phyloP scores from a whole-genome alignment of 163 green algal genomes.

The Chlorella variabilis region DNA sequence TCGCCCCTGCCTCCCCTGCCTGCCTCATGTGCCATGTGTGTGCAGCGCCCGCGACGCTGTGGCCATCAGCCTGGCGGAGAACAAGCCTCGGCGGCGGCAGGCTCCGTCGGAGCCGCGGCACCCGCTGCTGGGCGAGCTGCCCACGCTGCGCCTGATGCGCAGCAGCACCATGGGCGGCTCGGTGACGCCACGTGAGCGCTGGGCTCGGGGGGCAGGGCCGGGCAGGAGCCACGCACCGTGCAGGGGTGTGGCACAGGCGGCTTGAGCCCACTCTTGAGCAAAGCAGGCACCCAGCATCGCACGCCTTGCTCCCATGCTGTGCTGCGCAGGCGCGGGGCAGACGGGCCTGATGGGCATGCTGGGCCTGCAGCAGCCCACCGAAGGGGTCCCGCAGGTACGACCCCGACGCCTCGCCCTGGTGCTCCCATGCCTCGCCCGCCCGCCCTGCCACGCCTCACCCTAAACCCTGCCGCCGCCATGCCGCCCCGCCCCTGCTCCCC shows the following conservation, averaged over 20 bases:
- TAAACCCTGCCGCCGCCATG: no score
- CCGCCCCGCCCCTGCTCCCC: neutral
- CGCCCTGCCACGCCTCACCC: no score
- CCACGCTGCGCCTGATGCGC: conserved; percentile 31
- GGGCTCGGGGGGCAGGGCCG: no score
- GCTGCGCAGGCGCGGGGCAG: neutral
- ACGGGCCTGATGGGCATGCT: conserved; percentile 13
- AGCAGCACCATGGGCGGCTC: conserved; percentile 19
- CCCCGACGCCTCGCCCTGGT: neutral
- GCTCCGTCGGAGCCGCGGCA: conserved; percentile 72
- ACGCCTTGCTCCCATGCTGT: no score
- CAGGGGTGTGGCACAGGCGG: no score
- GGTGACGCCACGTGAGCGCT: neutral
- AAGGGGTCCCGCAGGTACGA: conserved; percentile 1
- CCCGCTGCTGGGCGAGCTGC: conserved; percentile 81
- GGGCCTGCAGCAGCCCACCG: neutral
- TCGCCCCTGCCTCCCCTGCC: no score
- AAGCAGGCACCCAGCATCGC: no score
- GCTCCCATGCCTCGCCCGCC: no score
- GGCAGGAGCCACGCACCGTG: no score
- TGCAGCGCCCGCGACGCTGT: conserved; percentile 35
- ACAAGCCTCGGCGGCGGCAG: conserved; percentile 44
- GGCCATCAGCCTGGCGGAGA: conserved; percentile 20
- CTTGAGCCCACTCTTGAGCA: no score
- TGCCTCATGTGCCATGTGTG: no score